These are phyloP conservation scores for Pichia sp. DNA, from an alignment of 1,139 yeast genomes.

Conservation along the genomic window DNA sequence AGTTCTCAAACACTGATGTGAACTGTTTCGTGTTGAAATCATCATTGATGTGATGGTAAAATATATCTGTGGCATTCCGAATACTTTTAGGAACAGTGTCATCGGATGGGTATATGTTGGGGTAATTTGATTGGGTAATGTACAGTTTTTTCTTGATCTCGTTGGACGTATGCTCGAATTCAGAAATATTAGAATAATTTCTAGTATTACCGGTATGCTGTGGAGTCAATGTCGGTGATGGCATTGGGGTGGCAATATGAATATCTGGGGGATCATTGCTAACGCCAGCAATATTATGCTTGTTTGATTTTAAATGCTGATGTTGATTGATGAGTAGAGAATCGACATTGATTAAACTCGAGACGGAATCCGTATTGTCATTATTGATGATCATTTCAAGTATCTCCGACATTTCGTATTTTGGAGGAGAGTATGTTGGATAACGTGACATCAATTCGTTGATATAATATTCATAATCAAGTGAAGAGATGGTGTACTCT, in stretches of 20 bases:
- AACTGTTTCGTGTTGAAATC: constrained; percentile 62
- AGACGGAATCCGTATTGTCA: constrained; percentile 18
- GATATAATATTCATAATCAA: constrained; percentile 77
- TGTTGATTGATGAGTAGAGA: constrained; percentile 30
- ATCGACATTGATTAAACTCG: constrained; percentile 49
- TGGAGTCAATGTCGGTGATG: constrained; percentile 78
- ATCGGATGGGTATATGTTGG: constrained; percentile 67
- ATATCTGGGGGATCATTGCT: constrained; percentile 44
- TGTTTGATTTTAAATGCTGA: constrained; percentile 25
- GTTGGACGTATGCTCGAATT: constrained; percentile 41
- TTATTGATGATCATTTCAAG: constrained; percentile 43
- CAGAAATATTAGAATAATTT: constrained; percentile 31
- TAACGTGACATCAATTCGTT: constrained; percentile 73
- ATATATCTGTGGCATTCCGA: constrained; percentile 70
- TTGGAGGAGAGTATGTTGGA: constrained; percentile 62
- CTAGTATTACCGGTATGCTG: constrained; percentile 33
- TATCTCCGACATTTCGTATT: constrained; percentile 42
- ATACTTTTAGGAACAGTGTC: constrained; percentile 65
- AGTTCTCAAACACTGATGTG: constrained; percentile 35
- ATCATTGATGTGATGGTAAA: constrained; percentile 60
- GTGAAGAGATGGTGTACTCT: constrained; percentile 47
- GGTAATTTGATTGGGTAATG: constrained; percentile 77
- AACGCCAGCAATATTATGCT: constrained; percentile 1
- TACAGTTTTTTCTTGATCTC: constrained; percentile 74
- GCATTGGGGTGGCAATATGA: constrained; percentile 87